Conservation (phyloP, 257 asterid genomes). For the Penstemon newberryi region DNA sequence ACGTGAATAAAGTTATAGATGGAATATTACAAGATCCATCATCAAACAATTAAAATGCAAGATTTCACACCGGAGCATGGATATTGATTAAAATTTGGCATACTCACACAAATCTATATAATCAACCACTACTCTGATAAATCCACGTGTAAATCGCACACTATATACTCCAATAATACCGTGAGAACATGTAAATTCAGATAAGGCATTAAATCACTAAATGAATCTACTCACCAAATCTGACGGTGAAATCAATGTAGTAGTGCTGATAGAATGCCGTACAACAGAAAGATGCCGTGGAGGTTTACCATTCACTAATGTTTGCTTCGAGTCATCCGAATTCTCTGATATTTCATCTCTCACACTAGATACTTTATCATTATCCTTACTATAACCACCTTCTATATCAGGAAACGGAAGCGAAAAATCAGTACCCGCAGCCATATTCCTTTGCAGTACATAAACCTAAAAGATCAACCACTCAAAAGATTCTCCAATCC, state of each 20-base stretch:
- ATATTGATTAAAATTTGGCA: neutral
- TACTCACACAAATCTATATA: neutral
- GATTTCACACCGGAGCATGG: neutral
- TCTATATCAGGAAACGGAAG: constrained; percentile 43
- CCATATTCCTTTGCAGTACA: constrained; percentile 56
- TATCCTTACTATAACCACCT: constrained; percentile 41
- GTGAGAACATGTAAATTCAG: neutral
- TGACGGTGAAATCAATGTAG: constrained; percentile 44
- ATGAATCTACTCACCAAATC: constrained; percentile 50
- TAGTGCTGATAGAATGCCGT: constrained; percentile 51
- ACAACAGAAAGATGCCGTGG: constrained; percentile 57
- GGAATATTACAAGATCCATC: neutral
- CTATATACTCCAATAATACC: neutral
- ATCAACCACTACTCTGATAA: neutral
- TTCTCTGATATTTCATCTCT: constrained; percentile 46
- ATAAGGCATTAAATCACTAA: constrained; percentile 9
- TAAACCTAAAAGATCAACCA: constrained; percentile 26
- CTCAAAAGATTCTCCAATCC: constrained; percentile 22
- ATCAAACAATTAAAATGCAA: neutral
- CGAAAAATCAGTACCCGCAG: constrained; percentile 65
- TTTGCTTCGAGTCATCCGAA: constrained; percentile 43
- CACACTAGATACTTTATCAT: constrained; percentile 34
- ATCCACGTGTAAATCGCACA: neutral
- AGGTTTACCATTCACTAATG: constrained; percentile 41
- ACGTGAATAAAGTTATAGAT: neutral